Evolutionary conservation across 2,329 filamentous ascomycete species (phyloP).

Genomic region (Phoma sp.): DNA sequence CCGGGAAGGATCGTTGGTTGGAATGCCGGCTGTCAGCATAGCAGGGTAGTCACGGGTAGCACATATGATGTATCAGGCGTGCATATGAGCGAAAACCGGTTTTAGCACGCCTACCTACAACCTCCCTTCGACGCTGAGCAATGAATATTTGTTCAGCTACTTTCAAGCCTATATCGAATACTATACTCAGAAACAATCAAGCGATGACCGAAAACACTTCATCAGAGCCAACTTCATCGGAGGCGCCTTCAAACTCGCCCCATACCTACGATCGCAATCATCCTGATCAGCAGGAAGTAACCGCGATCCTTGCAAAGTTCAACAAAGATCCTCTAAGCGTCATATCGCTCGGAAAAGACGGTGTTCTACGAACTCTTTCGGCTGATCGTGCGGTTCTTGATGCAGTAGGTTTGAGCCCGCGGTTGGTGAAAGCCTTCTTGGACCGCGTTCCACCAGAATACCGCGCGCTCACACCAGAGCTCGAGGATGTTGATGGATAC

Average conservation of each 20-base stretch:
- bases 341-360: no score
- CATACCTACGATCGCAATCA: neutral
- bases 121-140: neutral
- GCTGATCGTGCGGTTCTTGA: no score
- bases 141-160: neutral
- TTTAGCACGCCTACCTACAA: neutral
- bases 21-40: neutral
- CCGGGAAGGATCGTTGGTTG: neutral
- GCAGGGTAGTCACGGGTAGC: neutral
- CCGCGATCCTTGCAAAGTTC: neutral
- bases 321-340: constrained; percentile 36
- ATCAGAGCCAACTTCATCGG: neutral
- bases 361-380: no score
- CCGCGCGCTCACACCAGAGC: no score
- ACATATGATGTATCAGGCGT: neutral
- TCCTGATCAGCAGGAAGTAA: neutral
- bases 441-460: no score
- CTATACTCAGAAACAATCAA: neutral
- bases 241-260: neutral
- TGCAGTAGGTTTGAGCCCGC: no score
- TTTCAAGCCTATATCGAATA: neutral
- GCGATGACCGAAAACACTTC: neutral
- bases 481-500: no score
- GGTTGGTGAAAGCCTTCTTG: no score
- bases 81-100: neutral